phyloP scores from a whole-genome alignment of 2,329 filamentous ascomycete genomes.

The Xylaria multiplex region DNA sequence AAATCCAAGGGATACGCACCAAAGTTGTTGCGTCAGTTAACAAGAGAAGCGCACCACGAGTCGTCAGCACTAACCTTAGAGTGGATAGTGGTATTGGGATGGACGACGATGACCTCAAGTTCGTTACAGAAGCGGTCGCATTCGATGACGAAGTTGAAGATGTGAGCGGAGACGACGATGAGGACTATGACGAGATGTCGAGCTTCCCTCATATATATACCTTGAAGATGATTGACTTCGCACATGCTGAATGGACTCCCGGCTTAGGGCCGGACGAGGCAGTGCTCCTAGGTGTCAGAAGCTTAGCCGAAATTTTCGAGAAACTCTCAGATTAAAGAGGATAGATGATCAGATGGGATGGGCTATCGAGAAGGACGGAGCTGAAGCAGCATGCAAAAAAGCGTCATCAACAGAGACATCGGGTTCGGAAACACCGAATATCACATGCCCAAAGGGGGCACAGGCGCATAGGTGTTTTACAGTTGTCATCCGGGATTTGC shows the following conservation, averaged over 20 bases:
- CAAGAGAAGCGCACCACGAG: constrained; percentile 41
- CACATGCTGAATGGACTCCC: constrained; percentile 86
- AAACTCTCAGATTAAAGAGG: constrained; percentile 60
- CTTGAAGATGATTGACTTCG: constrained; percentile 95
- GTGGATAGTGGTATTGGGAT: constrained; percentile 67
- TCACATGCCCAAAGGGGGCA: constrained; percentile 18
- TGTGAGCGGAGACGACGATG: constrained; percentile 59
- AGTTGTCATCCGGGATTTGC: constrained; percentile 40
- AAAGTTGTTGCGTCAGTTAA: constrained; percentile 52
- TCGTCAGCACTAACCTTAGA: constrained; percentile 52
- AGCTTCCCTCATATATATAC: constrained; percentile 68
- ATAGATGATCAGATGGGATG: background rate
- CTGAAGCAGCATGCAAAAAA: constrained; percentile 2
- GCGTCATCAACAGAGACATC: constrained; percentile 13
- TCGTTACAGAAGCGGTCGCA: constrained; percentile 29
- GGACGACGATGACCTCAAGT: constrained; percentile 56
- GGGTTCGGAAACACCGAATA: constrained; percentile 16
- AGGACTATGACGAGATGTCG: constrained; percentile 65
- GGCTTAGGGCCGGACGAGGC: constrained; percentile 90
- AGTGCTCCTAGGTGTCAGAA: constrained; percentile 76
- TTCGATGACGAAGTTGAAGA: constrained; percentile 45
- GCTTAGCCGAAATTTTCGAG: constrained; percentile 75
- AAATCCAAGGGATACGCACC: constrained; percentile 21
- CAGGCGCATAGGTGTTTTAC: constrained; percentile 38
- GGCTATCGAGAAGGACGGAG: background rate